A percentile compares a stretch with the other conserved stretches of the same genome.
These are phyloP conservation scores for Filobasidium floriforme DNA, from an alignment of 768 basidiomycete genomes.

Conservation along the genomic window DNA sequence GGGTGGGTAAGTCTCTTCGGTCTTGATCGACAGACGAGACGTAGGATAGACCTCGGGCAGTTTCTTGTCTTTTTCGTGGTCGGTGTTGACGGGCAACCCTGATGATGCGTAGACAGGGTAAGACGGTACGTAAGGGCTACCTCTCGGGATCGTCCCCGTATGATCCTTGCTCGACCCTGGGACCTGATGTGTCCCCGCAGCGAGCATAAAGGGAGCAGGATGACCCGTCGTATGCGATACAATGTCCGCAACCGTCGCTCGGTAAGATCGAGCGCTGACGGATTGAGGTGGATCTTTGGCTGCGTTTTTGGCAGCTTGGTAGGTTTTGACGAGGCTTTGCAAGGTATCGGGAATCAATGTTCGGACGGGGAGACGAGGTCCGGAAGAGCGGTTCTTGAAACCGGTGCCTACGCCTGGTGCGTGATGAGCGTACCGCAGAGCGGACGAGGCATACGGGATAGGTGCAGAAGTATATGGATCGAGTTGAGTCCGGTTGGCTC, in stretches of 20 bases:
- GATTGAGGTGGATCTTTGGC: constrained; percentile 12
- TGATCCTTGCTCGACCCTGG: constrained; percentile 11
- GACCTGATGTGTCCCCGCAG: constrained; percentile 13
- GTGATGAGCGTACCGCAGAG: constrained; percentile 14
- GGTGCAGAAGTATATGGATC: constrained; percentile 19
- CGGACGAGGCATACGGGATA: constrained; percentile 14
- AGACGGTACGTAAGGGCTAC: constrained; percentile 18
- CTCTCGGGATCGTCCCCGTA: constrained; percentile 4
- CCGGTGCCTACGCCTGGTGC: constrained; percentile 12
- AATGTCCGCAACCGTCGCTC: constrained; percentile 13
- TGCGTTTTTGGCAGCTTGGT: constrained; percentile 8
- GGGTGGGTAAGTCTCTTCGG: constrained; percentile 4
- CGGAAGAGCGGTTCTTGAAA: constrained; percentile 3
- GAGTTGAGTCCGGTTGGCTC: constrained; percentile 9
- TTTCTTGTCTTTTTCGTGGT: constrained; percentile 7
- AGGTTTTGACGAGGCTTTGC: constrained; percentile 14
- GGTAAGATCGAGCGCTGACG: constrained; percentile 13
- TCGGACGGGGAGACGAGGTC: constrained; percentile 3
- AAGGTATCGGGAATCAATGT: constrained; percentile 8
- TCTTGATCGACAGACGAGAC: neutral
- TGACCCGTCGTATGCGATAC: constrained; percentile 9
- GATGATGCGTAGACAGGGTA: constrained; percentile 16
- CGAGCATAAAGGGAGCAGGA: constrained; percentile 10
- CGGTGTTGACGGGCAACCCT: constrained; percentile 15
- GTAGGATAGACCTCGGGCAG: constrained; percentile 12